phyloP scores from a whole-genome alignment of 108 stramenopile species.

The Poteriospumella lacustris region DNA sequence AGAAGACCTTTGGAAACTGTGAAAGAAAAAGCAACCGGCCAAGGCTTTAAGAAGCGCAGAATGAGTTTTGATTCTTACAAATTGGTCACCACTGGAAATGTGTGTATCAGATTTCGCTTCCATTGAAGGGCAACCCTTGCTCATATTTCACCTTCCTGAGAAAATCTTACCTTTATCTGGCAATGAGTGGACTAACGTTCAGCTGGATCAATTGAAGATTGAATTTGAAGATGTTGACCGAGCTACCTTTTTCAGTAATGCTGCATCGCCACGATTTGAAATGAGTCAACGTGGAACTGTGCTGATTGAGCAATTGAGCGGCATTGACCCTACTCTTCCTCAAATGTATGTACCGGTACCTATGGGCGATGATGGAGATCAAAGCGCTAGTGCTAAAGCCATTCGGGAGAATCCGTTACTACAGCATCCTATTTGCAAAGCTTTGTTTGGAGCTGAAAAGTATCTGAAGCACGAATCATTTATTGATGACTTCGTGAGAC shows the following conservation, averaged over 20 bases:
- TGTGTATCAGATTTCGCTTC: not conserved
- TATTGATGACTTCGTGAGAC: not conserved
- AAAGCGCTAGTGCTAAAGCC: not conserved
- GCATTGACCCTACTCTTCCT: not conserved
- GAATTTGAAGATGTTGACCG: not conserved
- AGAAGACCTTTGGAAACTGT: not conserved
- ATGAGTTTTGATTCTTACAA: slow-evolving; percentile 3
- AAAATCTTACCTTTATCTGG: not conserved
- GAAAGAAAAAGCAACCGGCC: not conserved
- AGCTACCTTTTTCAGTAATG: not conserved
- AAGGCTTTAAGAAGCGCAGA: not conserved
- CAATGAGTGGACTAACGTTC: not conserved
- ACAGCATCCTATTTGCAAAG: not conserved
- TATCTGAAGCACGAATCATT: not conserved
- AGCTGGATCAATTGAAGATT: not conserved
- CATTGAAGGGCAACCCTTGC: not conserved
- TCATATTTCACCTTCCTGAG: not conserved
- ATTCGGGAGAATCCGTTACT: not conserved
- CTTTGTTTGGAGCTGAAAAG: not conserved
- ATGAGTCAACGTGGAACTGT: not conserved
- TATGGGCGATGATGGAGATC: not conserved
- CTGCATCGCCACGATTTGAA: not conserved
- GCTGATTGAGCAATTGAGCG: not conserved
- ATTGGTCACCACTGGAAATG: slow-evolving; percentile 7
- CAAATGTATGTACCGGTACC: not conserved